Evolutionary conservation across 148 eudicot genomes (phyloP), one percentile per base, ranked within the genome.

Genomic region (Rhododendron williamsianum): DNA sequence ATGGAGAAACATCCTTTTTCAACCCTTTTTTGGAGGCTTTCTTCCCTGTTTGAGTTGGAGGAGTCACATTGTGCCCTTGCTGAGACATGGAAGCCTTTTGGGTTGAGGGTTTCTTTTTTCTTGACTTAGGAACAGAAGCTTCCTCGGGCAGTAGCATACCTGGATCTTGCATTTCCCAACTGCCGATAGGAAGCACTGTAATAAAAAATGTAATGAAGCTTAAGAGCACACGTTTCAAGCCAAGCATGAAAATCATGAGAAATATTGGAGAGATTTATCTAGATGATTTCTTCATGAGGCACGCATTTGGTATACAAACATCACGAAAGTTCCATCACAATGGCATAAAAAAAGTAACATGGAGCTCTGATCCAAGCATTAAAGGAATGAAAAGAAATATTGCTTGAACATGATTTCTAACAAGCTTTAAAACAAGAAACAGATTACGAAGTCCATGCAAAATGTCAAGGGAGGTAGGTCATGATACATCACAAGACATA

Each of bases 111-210:
- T 93, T 93, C 91, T 92, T 94, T 89, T 90, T 93, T 54, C 84
- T 88, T 4, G 91, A 86, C 89, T 92, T 94, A 1, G 86, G 84
- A 73, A 78, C 54, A 81, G 35, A 81, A 67, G 87, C 81, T 65
- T 89, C 89, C 45, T 86, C 86, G 12, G 86, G 73, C 56, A 81
- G 78, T 78, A 89, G 80, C 88, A 87, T 84, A 41, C 87, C 90
- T 74, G 91, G 92, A 84, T 91, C 92, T 91, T 95, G 94, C 94
- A 93, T 93, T 81, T 71, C 86, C 63, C 73, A 36, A 21, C 54
- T 19, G 72, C 11, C 18, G 56, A 35, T 6, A 41, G 73, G 82
- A 10, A 78, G 76, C 30, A 74, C 56, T 36, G 27, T 9, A 41
- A 23, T 35, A 10, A 74, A 74, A 82, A 84, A 12, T 18, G 52